phyloP scores from a whole-genome alignment of 1,284 basidiomycete genomes.

The Pisolithus thermaeus region DNA sequence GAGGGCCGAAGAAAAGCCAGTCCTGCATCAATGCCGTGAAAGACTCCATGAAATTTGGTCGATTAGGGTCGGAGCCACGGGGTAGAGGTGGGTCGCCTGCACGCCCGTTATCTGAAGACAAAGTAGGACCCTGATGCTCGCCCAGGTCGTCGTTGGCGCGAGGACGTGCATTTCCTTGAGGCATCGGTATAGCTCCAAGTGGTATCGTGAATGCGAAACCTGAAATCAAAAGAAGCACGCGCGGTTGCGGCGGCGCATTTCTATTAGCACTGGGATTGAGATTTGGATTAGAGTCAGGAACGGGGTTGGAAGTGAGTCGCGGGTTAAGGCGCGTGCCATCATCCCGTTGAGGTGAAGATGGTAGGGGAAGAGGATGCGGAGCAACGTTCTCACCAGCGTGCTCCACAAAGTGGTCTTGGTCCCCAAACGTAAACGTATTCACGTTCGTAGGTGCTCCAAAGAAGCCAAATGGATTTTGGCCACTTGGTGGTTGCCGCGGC shows the following conservation, averaged over 20 bases:
- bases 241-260: constrained; percentile 7
- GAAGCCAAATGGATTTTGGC: constrained; percentile 6
- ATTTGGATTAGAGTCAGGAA: constrained; percentile 15
- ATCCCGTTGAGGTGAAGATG: not conserved
- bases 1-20: constrained; percentile 14
- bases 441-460: constrained; percentile 9
- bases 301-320: constrained; percentile 8
- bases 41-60: constrained; percentile 24
- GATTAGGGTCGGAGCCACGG: not conserved
- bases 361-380: not conserved
- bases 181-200: constrained; percentile 13
- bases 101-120: constrained; percentile 4
- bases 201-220: constrained; percentile 29
- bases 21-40: constrained; percentile 28
- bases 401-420: constrained; percentile 14
- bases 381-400: constrained; percentile 24
- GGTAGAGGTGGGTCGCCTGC: not conserved
- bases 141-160: not conserved
- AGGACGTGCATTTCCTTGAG: not conserved
- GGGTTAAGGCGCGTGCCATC: not conserved
- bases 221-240: constrained; percentile 21
- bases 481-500: constrained; percentile 12
- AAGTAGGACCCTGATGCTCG: not conserved
- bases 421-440: constrained; percentile 21
- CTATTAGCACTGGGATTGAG: constrained; percentile 12